Evolutionary conservation across 345 rosid species (phyloP), one percentile per base, ranked within the genome.

Genomic region (Streptanthus diversifolius): DNA sequence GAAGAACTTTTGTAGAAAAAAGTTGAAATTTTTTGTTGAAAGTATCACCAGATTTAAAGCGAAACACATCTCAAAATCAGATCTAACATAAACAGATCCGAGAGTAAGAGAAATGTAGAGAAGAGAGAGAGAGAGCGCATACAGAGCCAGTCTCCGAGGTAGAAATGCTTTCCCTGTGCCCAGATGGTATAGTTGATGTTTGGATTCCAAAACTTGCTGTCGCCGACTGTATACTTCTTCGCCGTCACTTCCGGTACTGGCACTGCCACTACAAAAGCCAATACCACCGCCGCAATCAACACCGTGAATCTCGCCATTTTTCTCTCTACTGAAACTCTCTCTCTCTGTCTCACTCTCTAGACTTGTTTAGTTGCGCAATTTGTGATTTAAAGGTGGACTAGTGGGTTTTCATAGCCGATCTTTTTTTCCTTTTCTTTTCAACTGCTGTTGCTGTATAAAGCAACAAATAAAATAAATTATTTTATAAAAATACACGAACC

Each of bases 101-200:
- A 48, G 72, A 44, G 22, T 44, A 25, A 22, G 1, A 47, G 66
- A 21, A 18, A 12, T 19, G 47, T 39, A 32, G 39, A 54, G 40
- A 11, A 25, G 24, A 24, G 56, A 52, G 56, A 11, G 45, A n/a
- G 68, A 66, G 51, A 44, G 78, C 60, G 39, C 89, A 55, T 85
- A 93, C 98, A 89, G 64, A 93, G 98, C 97, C 98, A 93, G 78
- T 93, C 97, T 0, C 87, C 98, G 77, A 86, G 83, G 83, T 87
- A 85, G 79, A 93, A 93, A 36, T 88, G 93, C 57, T 84, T 91
- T 74, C 66, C 88, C 71, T 85, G 73, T 75, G 91, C 91, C 97
- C 97, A 93, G 8, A 83, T 54, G 21, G 91, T 91, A 70, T 88
- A 91, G 89, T 91, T 90, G 24, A 88, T 83, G 80, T 84, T 87